Evolutionary conservation across 2,329 filamentous ascomycete species (phyloP), one percentile per base, ranked within the genome.

Genomic region (Phialocephala sp.): DNA sequence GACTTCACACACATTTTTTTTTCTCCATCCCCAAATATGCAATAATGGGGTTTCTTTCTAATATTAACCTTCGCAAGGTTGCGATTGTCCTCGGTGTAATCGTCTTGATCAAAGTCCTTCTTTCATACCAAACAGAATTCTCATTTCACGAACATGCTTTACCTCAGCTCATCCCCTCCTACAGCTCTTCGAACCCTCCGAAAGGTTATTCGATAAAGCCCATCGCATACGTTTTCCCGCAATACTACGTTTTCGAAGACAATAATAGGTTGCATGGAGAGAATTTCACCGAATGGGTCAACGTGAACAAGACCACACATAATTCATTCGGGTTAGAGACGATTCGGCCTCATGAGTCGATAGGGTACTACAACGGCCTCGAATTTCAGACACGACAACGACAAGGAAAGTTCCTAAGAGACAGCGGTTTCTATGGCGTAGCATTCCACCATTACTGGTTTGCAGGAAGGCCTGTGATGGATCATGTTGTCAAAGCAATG

Each of bases 301-400:
- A 66, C 41, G 64, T 66, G 6, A 60, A 58, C 27, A 60, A 62
- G 27, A 58, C 57, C 3, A 66, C 64, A 27, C 60, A 63, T 32
- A 66, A 66, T n/a, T 27, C 47, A n/a, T 63, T 45, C 37, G 64
- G 60, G 3, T 36, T 66, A 14, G 64, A 66, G 41, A 66, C 64
- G 8, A 61, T 66, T 27, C 50, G 64, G 14, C 64, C 64, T 18
- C 57, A 63, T 39, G 62, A 67, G 27, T 67, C 66, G 24, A 61
- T 67, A 35, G 66, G 66, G 8, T 67, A 60, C 24, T 67, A 67
- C 43, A 63, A 67, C 54, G 66, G 66, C n/a, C 50, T 67, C n/a
- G 63, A 60, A n/a, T 65, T 59, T 37, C 6, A 59, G n/a, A 67
- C 66, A 1, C 39, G 66, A 43, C 36, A 67, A 32, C 55, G 66